phyloP scores from a whole-genome alignment of 208 protist genomes.

The Porcisia hertigi region DNA sequence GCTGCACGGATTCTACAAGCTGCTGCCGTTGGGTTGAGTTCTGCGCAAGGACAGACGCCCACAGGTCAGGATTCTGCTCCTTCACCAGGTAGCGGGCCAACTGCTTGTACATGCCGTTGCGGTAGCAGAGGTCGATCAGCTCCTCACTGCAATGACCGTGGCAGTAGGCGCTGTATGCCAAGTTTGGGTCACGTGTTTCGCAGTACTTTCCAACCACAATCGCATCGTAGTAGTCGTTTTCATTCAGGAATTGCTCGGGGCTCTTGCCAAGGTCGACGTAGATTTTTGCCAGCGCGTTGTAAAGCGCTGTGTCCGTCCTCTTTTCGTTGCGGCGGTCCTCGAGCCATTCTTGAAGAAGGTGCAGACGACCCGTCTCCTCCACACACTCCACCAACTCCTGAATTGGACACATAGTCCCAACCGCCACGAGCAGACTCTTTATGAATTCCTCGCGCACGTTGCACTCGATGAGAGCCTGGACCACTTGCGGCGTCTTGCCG shows the following conservation, averaged over 20 bases:
- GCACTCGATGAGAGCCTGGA: slow-evolving; percentile 98
- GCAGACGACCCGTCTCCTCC: slow-evolving; percentile 93
- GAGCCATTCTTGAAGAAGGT: slow-evolving; percentile 98
- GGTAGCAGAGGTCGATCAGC: slow-evolving; percentile 96
- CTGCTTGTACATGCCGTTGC: slow-evolving; percentile 98
- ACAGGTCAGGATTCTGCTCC: slow-evolving; percentile 97
- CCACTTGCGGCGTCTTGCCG: slow-evolving; percentile 96
- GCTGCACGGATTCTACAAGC: slow-evolving; percentile 98
- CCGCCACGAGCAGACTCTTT: slow-evolving; percentile 93
- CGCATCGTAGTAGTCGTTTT: slow-evolving; percentile 98
- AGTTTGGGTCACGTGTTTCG: slow-evolving; percentile 98
- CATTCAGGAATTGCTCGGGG: slow-evolving; percentile 96
- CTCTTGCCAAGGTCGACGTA: slow-evolving; percentile 98
- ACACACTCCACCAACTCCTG: slow-evolving; percentile 84
- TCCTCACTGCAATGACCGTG: slow-evolving; percentile 96
- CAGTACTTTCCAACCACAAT: slow-evolving; percentile 98
- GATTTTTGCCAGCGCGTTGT: slow-evolving; percentile 99
- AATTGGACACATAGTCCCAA: slow-evolving; percentile 96
- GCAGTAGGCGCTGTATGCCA: slow-evolving; percentile 97
- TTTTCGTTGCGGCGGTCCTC: slow-evolving; percentile 96
- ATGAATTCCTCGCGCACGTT: slow-evolving; percentile 98
- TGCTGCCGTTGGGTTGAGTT: slow-evolving; percentile 90
- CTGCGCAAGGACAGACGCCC: slow-evolving; percentile 94
- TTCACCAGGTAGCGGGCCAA: slow-evolving; percentile 98
- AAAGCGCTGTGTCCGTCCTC: slow-evolving; percentile 94